A percentile compares a stretch with the other conserved stretches of the same genome.
Conservation (phyloP, 495 filamentous ascomycete genomes). For the Hyaloscypha bicolor region DNA sequence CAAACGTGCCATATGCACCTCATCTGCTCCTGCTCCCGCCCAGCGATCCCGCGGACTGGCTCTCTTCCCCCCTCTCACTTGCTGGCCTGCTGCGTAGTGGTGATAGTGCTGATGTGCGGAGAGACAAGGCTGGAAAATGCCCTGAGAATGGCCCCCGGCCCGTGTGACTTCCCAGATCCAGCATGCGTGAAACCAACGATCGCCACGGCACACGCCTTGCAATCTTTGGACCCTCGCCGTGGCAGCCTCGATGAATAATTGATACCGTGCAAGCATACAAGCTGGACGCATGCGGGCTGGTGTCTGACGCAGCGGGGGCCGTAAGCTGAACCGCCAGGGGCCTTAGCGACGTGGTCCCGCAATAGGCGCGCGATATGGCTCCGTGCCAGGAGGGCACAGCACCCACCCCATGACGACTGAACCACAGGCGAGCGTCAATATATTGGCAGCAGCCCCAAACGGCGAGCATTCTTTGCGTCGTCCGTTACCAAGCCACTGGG, state of each 20-base stretch:
- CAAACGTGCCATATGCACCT: slow-evolving; percentile 19
- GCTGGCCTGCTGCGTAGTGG: not conserved
- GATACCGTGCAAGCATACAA: too few relatives aligned
- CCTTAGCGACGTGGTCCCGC: slow-evolving; percentile 29
- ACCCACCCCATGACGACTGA: slow-evolving; percentile 29
- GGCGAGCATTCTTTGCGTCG: slow-evolving; percentile 21
- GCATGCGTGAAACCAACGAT: not conserved
- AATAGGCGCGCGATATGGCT: slow-evolving; percentile 28
- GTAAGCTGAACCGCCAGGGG: slow-evolving; percentile 12
- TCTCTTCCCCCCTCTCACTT: not conserved
- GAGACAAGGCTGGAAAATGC: not conserved
- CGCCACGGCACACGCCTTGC: slow-evolving; percentile 3
- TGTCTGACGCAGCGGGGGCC: slow-evolving; percentile 11
- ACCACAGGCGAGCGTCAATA: slow-evolving; percentile 29
- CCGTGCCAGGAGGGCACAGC: slow-evolving; percentile 13
- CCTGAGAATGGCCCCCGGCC: not conserved
- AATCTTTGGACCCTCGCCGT: not conserved
- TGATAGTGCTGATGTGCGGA: slow-evolving; percentile 1
- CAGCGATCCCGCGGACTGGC: not conserved
- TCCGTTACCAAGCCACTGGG: slow-evolving; percentile 32
- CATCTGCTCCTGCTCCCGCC: slow-evolving; percentile 8
- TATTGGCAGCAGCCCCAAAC: slow-evolving; percentile 32
- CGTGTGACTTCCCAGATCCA: not conserved
- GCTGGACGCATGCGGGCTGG: not conserved
- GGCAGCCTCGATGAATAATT: not conserved